These are phyloP conservation scores for Pittosporum tobira DNA, from an alignment of 129 eudicot species.

Conservation along the genomic window DNA sequence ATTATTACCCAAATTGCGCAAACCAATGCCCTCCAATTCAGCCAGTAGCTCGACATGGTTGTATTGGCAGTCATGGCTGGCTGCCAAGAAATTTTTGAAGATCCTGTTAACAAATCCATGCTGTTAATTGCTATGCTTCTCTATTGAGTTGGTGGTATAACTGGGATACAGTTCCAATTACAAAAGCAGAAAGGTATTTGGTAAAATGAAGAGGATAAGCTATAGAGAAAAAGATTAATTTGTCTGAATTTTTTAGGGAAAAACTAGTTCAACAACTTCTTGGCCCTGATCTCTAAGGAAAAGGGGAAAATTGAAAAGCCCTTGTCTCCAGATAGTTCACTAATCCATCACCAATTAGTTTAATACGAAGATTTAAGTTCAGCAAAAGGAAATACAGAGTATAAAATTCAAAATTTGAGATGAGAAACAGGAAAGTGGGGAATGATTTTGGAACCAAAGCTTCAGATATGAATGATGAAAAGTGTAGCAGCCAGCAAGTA, in stretches of 20 bases:
- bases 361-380: too few species aligned
- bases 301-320: background rate
- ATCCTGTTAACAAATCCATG: slow-evolving; percentile 76
- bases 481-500: background rate
- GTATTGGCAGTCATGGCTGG: slow-evolving; percentile 69
- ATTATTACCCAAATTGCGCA: slow-evolving; percentile 52
- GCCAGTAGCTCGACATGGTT: slow-evolving; percentile 66
- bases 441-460: background rate
- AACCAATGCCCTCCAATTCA: slow-evolving; percentile 73
- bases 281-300: background rate
- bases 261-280: background rate
- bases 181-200: background rate
- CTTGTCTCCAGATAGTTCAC: too few species aligned
- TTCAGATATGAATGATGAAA: background rate
- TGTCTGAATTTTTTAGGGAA: background rate
- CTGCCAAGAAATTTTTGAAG: slow-evolving; percentile 71
- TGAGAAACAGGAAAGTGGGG: background rate
- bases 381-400: too few species aligned
- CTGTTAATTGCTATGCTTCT: background rate
- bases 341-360: too few species aligned
- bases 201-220: background rate
- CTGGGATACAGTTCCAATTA: too few species aligned
- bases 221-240: background rate
- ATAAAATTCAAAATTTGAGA: background rate
- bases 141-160: background rate